Base-by-base conservation (phyloP, 345 rosid species). In the Linum tenue region DNA sequence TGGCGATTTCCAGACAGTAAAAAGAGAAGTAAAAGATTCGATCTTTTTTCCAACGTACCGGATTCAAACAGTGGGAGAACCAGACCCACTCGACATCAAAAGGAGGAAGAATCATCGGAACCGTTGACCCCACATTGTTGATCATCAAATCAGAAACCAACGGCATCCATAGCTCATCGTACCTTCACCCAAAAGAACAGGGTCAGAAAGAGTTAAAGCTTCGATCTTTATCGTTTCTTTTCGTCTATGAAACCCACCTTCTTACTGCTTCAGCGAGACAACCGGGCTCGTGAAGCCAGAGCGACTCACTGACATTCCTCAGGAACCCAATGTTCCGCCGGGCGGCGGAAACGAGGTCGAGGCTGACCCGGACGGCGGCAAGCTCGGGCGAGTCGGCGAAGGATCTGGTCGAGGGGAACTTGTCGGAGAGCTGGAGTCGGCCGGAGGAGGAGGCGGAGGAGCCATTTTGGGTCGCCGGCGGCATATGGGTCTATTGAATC, bases 121-220 rank as follows among this genome's bases (percentile, higher is more conserved):
- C 83, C 66, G 75, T 71, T 39, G 81, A 66, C 67, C 85, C 88
- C 78, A 69, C 85, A 48, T 48, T 48, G 53, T 48, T 48, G 53
- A 48, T 10, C 72, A 79, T 80, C 72, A 86, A 78, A 83, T 86
- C 92, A 77, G 84, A 76, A 69, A 87, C 76, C 84, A 92, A 77
- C 78, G 97, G 98, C 97, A 92, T 86, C 98, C 98, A 92, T 2
- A 92, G 78, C 81, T 86, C 84, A 39, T 92, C 94, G 63, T 92
- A 92, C 86, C 98, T 91, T 61, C 31, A 70, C 67, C 9, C 15
- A 68, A 43, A 42, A 12, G 3, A 37, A 31, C 43, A 16, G 59
- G 2, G 5, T n/a, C 5, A 39, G 51, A 37, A 44, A 44, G 62
- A 31, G 38, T 31, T 63, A 60, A 48, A 37, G 37, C 68, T 65